Base-by-base conservation (phyloP, 805 yeast species). In the Maudiozyma serrabonitensis region DNA sequence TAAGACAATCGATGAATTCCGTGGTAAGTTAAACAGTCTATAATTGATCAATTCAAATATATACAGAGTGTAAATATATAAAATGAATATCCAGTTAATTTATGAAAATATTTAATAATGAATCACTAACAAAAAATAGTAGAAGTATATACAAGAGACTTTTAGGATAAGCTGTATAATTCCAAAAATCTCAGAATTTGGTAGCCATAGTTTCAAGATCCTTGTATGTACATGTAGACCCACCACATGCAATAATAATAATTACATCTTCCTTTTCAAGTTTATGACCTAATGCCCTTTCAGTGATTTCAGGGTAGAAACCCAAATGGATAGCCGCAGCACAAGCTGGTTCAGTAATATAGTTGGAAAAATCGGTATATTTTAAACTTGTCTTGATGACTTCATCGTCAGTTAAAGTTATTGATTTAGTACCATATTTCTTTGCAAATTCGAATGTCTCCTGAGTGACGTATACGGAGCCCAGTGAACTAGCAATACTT, bases 271-370 rank as follows among this genome's bases (percentile, higher is more conserved):
- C 75, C 15, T 58, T 45, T 5, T 56, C 38, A 28, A 56, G 38
- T 21, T 49, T 47, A 15, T 35, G 42, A 11, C 45, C 45, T 16
- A 55, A 38, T 2, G 52, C 48, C 3, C 45, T 45, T 43, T 53
- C 53, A 6, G 56, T 19, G 5, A 50, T 26, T n/a, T 52, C 42
- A 1, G 49, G 62, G 43, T 70, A 56, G 56, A 72, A 75, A 12
- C 71, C 74, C 6, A 79, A 70, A 19, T 81, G 73, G 31, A 82
- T 61, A 0, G 87, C 79, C 1, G 84, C 84, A 4, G 87, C 87
- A 62, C 88, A 82, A 1, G 87, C 87, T 0, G 87, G 87, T 59
- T 82, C 88, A 1, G 80, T 75, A 26, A 78, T 66, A 66, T 52
- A 65, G 49, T 75, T 74, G 53, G 70, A 78, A 49, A 78, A 79